Evolutionary conservation across 2,329 filamentous ascomycete species (phyloP).

Genomic region (Allantophomopsis lycopodina): DNA sequence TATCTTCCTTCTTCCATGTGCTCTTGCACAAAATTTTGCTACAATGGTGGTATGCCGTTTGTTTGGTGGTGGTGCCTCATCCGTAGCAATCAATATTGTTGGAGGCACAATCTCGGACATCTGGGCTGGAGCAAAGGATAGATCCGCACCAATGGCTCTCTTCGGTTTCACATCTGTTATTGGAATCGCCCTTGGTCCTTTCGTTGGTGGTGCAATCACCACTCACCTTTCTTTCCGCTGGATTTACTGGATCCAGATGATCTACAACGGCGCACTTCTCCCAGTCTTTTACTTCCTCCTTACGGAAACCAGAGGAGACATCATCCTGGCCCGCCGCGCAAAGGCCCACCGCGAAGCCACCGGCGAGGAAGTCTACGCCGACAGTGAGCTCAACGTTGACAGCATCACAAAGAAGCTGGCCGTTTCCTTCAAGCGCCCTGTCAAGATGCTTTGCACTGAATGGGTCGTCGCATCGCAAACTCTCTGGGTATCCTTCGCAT

Average conservation of each 20-base stretch:
- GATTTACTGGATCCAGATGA: conserved; percentile 17
- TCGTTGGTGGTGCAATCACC: conserved; percentile 13
- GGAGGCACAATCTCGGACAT: conserved; percentile 9
- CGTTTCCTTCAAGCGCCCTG: conserved; percentile 8
- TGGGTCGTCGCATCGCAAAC: conserved; percentile 51
- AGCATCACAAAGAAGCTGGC: background rate
- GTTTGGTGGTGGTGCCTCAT: conserved; percentile 14
- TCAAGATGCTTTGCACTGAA: conserved; percentile 36
- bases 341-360: conserved; percentile 11
- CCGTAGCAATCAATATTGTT: conserved; percentile 7
- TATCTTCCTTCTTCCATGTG: conserved; percentile 12
- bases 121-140: conserved; percentile 8
- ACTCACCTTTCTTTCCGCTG: conserved; percentile 13
- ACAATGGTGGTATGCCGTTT: conserved; percentile 16
- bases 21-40: conserved; percentile 18
- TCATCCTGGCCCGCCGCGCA: conserved; percentile 22
- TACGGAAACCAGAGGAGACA: conserved; percentile 27
- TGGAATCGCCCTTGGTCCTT: conserved; percentile 34
- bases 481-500: conserved; percentile 55
- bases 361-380: background rate
- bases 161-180: conserved; percentile 65
- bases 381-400: background rate
- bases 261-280: conserved; percentile 26
- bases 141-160: conserved; percentile 18
- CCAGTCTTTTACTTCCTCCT: conserved; percentile 24